Evolutionary conservation across 129 eudicot species (phyloP).

Genomic region (Artemisia annua): DNA sequence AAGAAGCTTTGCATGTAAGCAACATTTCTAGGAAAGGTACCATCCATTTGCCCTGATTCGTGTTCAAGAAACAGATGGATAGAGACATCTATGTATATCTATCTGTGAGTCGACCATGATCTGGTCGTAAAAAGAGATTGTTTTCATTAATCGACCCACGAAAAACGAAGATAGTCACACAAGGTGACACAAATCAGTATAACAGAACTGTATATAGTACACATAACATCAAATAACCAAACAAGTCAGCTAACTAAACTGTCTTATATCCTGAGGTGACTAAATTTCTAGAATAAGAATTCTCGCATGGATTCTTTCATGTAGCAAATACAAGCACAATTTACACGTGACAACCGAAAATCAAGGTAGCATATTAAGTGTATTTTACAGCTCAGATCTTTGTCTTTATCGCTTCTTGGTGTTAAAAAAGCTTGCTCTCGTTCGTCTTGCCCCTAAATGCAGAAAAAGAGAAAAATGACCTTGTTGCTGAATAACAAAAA

Average conservation of each 20-base stretch:
- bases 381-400: slow-evolving; percentile 27
- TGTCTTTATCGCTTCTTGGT: slow-evolving; percentile 20
- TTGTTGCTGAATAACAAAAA: slow-evolving; percentile 68
- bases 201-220: background rate
- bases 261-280: background rate
- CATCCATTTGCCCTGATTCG: no score
- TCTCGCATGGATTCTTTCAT: slow-evolving; percentile 10
- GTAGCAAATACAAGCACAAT: slow-evolving; percentile 22
- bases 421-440: slow-evolving; percentile 43
- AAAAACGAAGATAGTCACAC: background rate
- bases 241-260: background rate
- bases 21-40: background rate
- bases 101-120: background rate
- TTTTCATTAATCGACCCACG: background rate
- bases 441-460: slow-evolving; percentile 80
- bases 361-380: background rate
- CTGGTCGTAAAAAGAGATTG: background rate
- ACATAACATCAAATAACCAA: slow-evolving; percentile 1
- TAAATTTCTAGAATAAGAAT: background rate
- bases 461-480: slow-evolving; percentile 96
- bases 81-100: no score
- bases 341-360: slow-evolving; percentile 26
- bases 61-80: no score
- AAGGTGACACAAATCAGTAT: background rate
- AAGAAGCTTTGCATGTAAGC: background rate